Conservation (phyloP, 257 asterid genomes). For the Datura wrightii region DNA sequence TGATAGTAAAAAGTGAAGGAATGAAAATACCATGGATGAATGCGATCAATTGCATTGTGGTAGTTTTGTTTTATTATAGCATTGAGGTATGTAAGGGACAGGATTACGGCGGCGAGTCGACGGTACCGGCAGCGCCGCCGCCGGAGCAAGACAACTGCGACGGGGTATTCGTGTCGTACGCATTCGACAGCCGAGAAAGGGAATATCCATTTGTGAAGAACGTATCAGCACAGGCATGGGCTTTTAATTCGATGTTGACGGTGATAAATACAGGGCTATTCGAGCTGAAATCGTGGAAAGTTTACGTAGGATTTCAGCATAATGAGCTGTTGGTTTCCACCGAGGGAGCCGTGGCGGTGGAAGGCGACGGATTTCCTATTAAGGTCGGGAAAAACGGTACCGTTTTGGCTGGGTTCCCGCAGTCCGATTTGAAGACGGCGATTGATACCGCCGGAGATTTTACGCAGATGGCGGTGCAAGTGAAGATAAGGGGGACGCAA, state of each 20-base stretch:
- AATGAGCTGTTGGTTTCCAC: constrained; percentile 75
- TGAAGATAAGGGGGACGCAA: constrained; percentile 68
- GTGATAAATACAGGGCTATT: constrained; percentile 63
- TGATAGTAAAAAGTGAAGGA: constrained; percentile 36
- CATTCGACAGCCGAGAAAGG: constrained; percentile 67
- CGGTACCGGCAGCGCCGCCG: constrained; percentile 49
- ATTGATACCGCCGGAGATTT: constrained; percentile 86
- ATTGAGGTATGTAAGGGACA: constrained; percentile 38
- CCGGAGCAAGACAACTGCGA: constrained; percentile 60
- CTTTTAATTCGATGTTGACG: constrained; percentile 56
- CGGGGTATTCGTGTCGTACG: constrained; percentile 69
- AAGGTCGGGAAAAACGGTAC: constrained; percentile 76
- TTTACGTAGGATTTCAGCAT: constrained; percentile 65
- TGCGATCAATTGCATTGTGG: constrained; percentile 29
- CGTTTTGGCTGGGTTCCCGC: constrained; percentile 68
- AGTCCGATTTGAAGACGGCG: constrained; percentile 79
- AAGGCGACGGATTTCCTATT: constrained; percentile 64
- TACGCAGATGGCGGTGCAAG: constrained; percentile 65
- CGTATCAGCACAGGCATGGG: constrained; percentile 86
- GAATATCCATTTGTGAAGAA: constrained; percentile 74
- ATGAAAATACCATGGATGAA: constrained; percentile 50
- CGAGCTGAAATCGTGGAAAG: constrained; percentile 80
- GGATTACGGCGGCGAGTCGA: constrained; percentile 47
- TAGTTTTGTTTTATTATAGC: constrained; percentile 40
- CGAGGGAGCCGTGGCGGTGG: constrained; percentile 73